Percentiles rank a stretch among this genome's conserved stretches.
Conservation (phyloP, 768 basidiomycete species). For the Gloeophyllum trabeum region DNA sequence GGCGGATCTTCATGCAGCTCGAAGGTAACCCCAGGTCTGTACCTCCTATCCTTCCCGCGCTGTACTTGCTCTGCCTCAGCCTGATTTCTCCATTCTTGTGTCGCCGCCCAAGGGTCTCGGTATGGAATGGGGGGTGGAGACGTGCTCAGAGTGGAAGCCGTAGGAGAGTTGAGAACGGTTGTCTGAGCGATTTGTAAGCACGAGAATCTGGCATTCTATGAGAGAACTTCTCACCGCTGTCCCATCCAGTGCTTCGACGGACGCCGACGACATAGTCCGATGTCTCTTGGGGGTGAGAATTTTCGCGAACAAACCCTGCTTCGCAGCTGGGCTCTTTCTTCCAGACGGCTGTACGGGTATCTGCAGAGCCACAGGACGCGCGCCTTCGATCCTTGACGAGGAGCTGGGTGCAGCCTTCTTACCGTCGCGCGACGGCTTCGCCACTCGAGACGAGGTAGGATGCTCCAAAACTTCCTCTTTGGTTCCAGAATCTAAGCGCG, state of each 20-base stretch:
- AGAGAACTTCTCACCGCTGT: constrained; percentile 49
- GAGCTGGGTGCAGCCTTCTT: not conserved
- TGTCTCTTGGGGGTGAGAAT: constrained; percentile 27
- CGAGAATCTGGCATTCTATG: constrained; percentile 2
- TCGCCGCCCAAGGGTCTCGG: constrained; percentile 53
- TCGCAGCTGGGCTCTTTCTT: not conserved
- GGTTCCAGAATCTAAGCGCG: too few species aligned
- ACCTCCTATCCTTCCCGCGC: too few species aligned
- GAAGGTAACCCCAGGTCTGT: too few species aligned
- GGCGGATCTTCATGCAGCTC: too few species aligned
- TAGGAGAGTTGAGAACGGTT: constrained; percentile 67
- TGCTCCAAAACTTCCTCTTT: not conserved
- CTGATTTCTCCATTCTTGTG: constrained; percentile 60
- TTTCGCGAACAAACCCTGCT: not conserved
- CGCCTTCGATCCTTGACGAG: not conserved
- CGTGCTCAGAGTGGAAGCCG: constrained; percentile 52
- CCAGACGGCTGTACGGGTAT: not conserved
- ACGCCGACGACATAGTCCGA: constrained; percentile 62
- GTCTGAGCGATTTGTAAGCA: constrained; percentile 33
- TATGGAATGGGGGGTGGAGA: constrained; percentile 43
- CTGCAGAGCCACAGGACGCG: not conserved
- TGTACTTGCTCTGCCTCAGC: constrained; percentile 45
- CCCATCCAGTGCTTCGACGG: constrained; percentile 70
- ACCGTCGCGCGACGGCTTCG: too few species aligned
- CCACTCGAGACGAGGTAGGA: too few species aligned